Evolutionary conservation across 305 asterid species (phyloP).

Genomic region (Fraxinus greggii): DNA sequence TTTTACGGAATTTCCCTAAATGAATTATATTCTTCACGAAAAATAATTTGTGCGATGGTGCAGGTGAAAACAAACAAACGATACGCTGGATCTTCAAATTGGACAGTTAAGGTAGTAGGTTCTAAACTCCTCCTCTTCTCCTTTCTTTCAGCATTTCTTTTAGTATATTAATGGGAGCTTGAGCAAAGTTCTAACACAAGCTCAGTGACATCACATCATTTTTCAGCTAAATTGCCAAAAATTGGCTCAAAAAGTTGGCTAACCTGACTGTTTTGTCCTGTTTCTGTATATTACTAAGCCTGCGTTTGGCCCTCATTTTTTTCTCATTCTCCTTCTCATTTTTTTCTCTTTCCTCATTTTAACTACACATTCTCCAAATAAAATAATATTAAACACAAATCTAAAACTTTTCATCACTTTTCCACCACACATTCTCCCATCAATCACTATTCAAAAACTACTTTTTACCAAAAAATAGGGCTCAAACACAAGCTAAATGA

Average conservation of each 20-base stretch:
- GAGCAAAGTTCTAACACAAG: too few species aligned
- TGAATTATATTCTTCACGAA: not conserved
- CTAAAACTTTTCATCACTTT: too few species aligned
- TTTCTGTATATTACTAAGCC: not conserved
- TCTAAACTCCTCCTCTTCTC: slow-evolving; percentile 1
- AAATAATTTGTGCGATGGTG: slow-evolving; percentile 25
- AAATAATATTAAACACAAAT: too few species aligned
- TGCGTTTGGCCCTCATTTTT: too few species aligned
- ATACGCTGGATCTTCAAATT: slow-evolving; percentile 74
- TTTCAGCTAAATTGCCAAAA: not conserved
- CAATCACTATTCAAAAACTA: too few species aligned
- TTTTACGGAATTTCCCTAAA: not conserved
- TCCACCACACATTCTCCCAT: too few species aligned
- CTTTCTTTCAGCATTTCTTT: not conserved
- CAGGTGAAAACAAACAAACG: slow-evolving; percentile 90
- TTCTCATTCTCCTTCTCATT: too few species aligned
- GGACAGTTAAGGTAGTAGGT: slow-evolving; percentile 88
- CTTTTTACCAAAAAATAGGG: too few species aligned
- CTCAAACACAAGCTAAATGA: too few species aligned
- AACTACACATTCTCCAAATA: too few species aligned
- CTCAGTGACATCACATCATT: not conserved
- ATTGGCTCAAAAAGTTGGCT: not conserved
- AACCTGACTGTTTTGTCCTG: not conserved
- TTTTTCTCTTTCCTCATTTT: too few species aligned
- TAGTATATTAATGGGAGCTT: not conserved